Evolutionary conservation across 179 eudicot genomes (phyloP).

Genomic region (Drosera spatulata): DNA sequence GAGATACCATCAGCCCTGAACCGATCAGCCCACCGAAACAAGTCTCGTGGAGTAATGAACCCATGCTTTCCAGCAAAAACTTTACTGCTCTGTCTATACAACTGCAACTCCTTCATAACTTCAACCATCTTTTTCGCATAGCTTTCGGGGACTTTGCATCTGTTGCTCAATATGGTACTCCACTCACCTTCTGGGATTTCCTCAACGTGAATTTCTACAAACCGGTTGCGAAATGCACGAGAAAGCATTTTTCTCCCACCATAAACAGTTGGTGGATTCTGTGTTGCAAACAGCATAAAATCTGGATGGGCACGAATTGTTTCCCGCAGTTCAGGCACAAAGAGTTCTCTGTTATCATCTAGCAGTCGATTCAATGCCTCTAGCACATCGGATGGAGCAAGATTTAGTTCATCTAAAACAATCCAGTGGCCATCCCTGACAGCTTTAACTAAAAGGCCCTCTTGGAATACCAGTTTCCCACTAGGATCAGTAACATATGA

Average conservation of each 20-base stretch:
- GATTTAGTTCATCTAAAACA: conserved; percentile 95
- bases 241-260: conserved; percentile 99
- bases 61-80: conserved; percentile 99
- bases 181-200: conserved; percentile 87
- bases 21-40: conserved; percentile 95
- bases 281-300: conserved; percentile 97
- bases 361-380: conserved; percentile 92
- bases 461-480: conserved; percentile 85
- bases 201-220: conserved; percentile 96
- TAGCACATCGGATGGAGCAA: conserved; percentile 95
- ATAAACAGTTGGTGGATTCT: conserved; percentile 93
- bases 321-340: conserved; percentile 83
- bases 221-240: conserved; percentile 97
- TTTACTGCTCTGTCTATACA: conserved; percentile 87
- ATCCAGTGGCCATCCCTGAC: conserved; percentile 92
- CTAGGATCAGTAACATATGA: conserved; percentile 81
- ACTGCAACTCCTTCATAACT: conserved; percentile 91
- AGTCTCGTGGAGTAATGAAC: conserved; percentile 93
- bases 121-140: conserved; percentile 82
- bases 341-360: conserved; percentile 94
- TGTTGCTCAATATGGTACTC: conserved; percentile 52
- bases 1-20: conserved; percentile 46
- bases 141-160: conserved; percentile 64
- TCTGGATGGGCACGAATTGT: conserved; percentile 81
- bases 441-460: conserved; percentile 91